Conservation (phyloP, 2,329 filamentous ascomycete species). For the Coniella vitis region DNA sequence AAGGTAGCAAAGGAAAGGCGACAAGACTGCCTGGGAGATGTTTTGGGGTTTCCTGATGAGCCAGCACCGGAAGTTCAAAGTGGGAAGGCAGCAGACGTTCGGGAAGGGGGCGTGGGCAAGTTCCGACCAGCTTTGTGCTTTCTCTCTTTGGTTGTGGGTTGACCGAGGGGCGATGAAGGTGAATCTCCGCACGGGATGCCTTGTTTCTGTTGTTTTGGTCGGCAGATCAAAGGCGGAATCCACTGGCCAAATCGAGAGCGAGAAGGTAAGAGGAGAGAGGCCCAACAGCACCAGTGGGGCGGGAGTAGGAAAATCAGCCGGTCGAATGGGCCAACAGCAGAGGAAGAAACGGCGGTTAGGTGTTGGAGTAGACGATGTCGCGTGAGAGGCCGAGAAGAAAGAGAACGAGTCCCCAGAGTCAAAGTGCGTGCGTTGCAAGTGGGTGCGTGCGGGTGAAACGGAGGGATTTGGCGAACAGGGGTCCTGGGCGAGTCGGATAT, state of each 20-base stretch:
- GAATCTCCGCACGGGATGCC: too few species aligned
- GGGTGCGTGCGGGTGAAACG: background rate
- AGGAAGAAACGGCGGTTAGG: background rate
- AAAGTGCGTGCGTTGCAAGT: background rate
- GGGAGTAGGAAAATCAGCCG: background rate
- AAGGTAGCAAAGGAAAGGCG: background rate
- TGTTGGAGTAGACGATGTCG: background rate
- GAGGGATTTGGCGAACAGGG: conserved; percentile 10
- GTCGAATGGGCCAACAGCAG: background rate
- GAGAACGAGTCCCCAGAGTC: background rate
- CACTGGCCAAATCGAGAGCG: too few species aligned
- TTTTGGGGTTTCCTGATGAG: conserved; percentile 4
- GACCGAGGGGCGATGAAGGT: too few species aligned
- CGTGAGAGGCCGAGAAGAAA: background rate
- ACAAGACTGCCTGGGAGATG: background rate
- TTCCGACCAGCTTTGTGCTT: too few species aligned
- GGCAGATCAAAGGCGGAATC: too few species aligned
- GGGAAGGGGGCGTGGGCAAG: background rate
- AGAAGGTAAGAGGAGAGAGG: too few species aligned
- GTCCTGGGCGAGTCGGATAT: conserved; percentile 5
- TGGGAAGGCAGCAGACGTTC: background rate
- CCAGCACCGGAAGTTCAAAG: conserved; percentile 9
- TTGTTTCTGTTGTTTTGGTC: too few species aligned
- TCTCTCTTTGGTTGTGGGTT: too few species aligned
- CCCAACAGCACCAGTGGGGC: too few species aligned